Evolutionary conservation across 805 yeast genomes (phyloP).

Genomic region (Wickerhamiella australiensis): DNA sequence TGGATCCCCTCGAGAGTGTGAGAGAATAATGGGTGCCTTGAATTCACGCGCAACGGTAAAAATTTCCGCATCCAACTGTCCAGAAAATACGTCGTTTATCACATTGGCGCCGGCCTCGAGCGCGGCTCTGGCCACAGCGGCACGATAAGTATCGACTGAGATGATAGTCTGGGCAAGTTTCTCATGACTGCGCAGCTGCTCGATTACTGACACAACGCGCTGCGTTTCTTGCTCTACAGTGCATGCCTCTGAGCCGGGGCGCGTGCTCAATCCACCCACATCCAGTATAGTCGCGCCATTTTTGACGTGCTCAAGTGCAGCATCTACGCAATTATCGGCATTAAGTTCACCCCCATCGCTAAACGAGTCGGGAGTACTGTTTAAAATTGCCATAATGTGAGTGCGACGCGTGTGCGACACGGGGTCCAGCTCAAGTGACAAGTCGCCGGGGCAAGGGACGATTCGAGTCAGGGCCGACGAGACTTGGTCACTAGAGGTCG

Average conservation of each 20-base stretch:
- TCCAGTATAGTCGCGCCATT: conserved; percentile 71
- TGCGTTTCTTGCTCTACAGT: conserved; percentile 51
- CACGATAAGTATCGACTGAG: conserved; percentile 81
- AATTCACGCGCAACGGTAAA: conserved; percentile 54
- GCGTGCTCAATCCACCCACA: conserved; percentile 88
- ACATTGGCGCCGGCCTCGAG: conserved; percentile 75
- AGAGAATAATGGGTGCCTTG: conserved; percentile 61
- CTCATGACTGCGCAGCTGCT: conserved; percentile 39
- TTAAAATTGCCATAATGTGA: conserved; percentile 72
- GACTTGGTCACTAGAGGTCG: conserved; percentile 20
- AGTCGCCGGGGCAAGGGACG: conserved; percentile 15
- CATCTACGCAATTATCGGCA: conserved; percentile 33
- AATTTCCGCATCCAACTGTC: conserved; percentile 54
- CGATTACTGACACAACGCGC: conserved; percentile 60
- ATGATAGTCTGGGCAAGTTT: conserved; percentile 37
- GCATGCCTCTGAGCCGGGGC: conserved; percentile 67
- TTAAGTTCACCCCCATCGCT: conserved; percentile 67
- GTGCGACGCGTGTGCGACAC: conserved; percentile 39
- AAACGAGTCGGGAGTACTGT: conserved; percentile 89
- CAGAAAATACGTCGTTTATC: conserved; percentile 82
- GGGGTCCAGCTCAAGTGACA: conserved; percentile 35
- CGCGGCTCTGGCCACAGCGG: conserved; percentile 58
- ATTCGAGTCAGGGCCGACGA: conserved; percentile 21
- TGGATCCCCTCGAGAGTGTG: conserved; percentile 78
- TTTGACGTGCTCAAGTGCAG: conserved; percentile 39